Conservation (phyloP, 306 rosid genomes). For the Cicer pinnatifidum region DNA sequence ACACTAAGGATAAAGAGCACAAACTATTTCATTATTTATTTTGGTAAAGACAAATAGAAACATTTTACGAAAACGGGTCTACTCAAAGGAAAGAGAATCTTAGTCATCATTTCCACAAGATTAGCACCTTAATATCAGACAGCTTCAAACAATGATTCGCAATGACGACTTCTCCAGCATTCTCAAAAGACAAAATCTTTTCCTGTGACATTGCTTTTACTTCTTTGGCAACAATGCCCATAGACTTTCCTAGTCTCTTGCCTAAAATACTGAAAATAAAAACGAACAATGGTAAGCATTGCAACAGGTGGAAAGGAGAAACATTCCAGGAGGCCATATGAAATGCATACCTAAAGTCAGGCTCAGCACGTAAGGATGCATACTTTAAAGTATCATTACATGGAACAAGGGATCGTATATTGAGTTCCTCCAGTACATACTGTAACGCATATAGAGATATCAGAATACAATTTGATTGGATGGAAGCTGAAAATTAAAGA, state of each 20-base stretch:
- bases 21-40: conserved; percentile 15
- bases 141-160: conserved; percentile 76
- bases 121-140: conserved; percentile 82
- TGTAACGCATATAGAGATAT: conserved; percentile 52
- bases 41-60: conserved; percentile 1
- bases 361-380: conserved; percentile 86
- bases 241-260: conserved; percentile 88
- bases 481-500: conserved; percentile 6
- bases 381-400: conserved; percentile 87
- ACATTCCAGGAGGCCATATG: conserved; percentile 27
- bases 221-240: conserved; percentile 84
- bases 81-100: conserved; percentile 4
- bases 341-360: conserved; percentile 81
- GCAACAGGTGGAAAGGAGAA: background rate
- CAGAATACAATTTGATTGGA: conserved; percentile 26
- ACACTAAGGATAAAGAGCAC: background rate
- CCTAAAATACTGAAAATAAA: conserved; percentile 67
- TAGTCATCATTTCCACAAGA: conserved; percentile 32
- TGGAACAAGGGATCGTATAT: conserved; percentile 78
- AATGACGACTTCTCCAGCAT: conserved; percentile 71
- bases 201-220: conserved; percentile 90
- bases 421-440: conserved; percentile 93
- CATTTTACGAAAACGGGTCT: conserved; percentile 27
- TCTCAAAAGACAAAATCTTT: conserved; percentile 83
- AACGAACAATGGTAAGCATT: conserved; percentile 29